Conservation (phyloP, 805 yeast genomes). For the Metschnikowia drakensbergensis region DNA sequence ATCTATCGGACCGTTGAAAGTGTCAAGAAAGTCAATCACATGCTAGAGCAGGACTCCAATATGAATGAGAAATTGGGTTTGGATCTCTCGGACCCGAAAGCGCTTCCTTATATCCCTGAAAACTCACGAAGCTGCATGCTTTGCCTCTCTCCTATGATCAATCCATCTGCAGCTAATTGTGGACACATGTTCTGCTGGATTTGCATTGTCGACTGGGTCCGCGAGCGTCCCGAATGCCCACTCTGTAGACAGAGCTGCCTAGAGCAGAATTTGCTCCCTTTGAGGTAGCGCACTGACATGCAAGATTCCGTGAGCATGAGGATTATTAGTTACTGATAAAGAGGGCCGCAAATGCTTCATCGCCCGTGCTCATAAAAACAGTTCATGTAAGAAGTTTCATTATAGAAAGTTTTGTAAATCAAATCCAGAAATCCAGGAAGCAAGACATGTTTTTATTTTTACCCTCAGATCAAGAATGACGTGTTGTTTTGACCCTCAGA, state of each 20-base stretch:
- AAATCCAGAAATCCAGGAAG: too few species aligned
- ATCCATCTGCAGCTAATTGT: slow-evolving; percentile 84
- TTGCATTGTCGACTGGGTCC: slow-evolving; percentile 85
- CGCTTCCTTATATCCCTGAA: slow-evolving; percentile 66
- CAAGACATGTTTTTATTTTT: too few species aligned
- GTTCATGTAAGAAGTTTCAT: too few species aligned
- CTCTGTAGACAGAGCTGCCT: slow-evolving; percentile 72
- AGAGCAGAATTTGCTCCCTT: slow-evolving; percentile 59
- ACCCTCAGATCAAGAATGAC: too few species aligned
- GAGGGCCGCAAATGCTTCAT: too few species aligned
- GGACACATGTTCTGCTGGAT: slow-evolving; percentile 95
- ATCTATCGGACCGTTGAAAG: slow-evolving; percentile 11
- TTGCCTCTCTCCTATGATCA: slow-evolving; percentile 72
- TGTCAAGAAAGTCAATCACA: slow-evolving; percentile 9
- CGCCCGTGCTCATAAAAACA: too few species aligned
- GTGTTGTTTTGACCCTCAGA: too few species aligned
- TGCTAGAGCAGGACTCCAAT: slow-evolving; percentile 5
- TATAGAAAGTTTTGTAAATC: too few species aligned
- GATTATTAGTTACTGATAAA: too few species aligned
- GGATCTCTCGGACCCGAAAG: slow-evolving; percentile 53
- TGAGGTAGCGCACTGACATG: slow-evolving; percentile 18
- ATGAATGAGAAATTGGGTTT: slow-evolving; percentile 24
- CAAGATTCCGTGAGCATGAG: not conserved
- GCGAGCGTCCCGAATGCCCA: slow-evolving; percentile 88
- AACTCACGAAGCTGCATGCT: slow-evolving; percentile 75